phyloP scores from a whole-genome alignment of 108 stramenopile species.

The Pseudonitzschia pungens region DNA sequence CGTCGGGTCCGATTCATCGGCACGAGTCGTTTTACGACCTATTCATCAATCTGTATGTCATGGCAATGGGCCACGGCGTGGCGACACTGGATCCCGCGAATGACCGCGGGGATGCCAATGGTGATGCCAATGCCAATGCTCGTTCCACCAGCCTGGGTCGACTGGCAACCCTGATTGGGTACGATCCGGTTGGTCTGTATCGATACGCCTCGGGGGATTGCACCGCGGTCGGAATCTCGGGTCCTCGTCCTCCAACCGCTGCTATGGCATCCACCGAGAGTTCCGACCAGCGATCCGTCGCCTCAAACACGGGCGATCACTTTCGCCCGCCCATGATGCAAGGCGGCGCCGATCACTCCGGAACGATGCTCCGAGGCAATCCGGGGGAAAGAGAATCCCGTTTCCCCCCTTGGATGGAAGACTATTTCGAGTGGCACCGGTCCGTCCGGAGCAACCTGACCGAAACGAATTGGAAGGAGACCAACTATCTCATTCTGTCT shows the following conservation, averaged over 20 bases:
- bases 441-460: slow-evolving; percentile 1
- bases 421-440: slow-evolving; percentile 51
- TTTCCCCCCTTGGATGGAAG: slow-evolving; percentile 46
- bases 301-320: slow-evolving; percentile 14
- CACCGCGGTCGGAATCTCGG: background rate
- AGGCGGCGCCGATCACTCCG: background rate
- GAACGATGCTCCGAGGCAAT: background rate
- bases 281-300: background rate
- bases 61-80: slow-evolving; percentile 36
- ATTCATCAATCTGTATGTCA: slow-evolving; percentile 44
- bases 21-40: slow-evolving; percentile 16
- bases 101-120: slow-evolving; percentile 31
- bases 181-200: slow-evolving; percentile 26
- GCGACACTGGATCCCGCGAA: slow-evolving; percentile 9
- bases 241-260: background rate
- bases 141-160: no score
- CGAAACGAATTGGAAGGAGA: slow-evolving; percentile 27
- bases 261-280: background rate
- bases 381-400: background rate
- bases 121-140: no score
- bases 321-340: background rate
- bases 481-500: slow-evolving; percentile 38
- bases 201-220: background rate
- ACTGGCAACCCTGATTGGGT: slow-evolving; percentile 34
- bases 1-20: background rate